Conservation (phyloP, 805 yeast species). For the Hyphopichia homilentoma region DNA sequence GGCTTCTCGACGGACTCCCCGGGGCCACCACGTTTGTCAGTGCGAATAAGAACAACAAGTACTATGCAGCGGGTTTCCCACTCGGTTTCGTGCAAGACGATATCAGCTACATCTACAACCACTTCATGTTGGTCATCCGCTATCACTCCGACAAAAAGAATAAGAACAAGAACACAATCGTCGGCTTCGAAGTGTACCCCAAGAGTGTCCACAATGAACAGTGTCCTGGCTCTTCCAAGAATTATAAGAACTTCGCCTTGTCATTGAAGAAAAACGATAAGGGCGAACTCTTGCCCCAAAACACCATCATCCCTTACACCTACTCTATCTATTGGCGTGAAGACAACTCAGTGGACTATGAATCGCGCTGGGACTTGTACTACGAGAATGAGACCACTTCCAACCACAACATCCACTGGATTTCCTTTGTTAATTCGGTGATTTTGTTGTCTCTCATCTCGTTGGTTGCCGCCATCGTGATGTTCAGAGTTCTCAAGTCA, state of each 20-base stretch:
- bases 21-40: slow-evolving; percentile 80
- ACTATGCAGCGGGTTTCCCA: slow-evolving; percentile 85
- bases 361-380: slow-evolving; percentile 71
- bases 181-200: slow-evolving; percentile 89
- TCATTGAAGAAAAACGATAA: slow-evolving; percentile 29
- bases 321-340: slow-evolving; percentile 89
- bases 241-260: slow-evolving; percentile 55
- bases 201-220: slow-evolving; percentile 62
- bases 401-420: slow-evolving; percentile 64
- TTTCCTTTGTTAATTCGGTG: slow-evolving; percentile 68
- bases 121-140: slow-evolving; percentile 75
- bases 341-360: slow-evolving; percentile 61
- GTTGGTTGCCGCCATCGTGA: slow-evolving; percentile 60
- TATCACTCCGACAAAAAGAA: slow-evolving; percentile 48
- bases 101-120: slow-evolving; percentile 64
- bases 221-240: slow-evolving; percentile 73
- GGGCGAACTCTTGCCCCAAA: slow-evolving; percentile 21
- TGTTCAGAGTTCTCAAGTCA: slow-evolving; percentile 51
- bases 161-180: slow-evolving; percentile 52
- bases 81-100: slow-evolving; percentile 66
- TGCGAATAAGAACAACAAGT: slow-evolving; percentile 54
- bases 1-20: slow-evolving; percentile 81
- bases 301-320: slow-evolving; percentile 64
- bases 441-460: slow-evolving; percentile 62
- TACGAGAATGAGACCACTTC: slow-evolving; percentile 50